phyloP scores from a whole-genome alignment of 2,329 filamentous ascomycete species.

The Colletotrichum sp. region DNA sequence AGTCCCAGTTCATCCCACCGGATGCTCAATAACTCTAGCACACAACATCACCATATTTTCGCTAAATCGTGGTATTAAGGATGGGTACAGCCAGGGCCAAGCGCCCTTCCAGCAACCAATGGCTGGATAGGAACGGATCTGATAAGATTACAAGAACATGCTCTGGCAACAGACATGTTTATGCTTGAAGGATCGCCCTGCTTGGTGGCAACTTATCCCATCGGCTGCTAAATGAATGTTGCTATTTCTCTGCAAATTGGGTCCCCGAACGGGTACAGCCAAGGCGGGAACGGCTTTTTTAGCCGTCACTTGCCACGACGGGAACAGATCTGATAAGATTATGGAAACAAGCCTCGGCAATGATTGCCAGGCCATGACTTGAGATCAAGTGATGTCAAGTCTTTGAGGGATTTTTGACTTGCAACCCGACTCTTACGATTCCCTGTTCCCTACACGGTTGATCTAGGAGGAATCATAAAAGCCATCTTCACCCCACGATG shows the following conservation, averaged over 20 bases:
- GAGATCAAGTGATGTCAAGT: not conserved
- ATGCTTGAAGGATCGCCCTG: not conserved
- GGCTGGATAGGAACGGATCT: not conserved
- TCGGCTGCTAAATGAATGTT: not conserved
- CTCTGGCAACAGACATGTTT: not conserved
- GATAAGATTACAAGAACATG: not conserved
- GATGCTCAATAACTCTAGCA: not conserved
- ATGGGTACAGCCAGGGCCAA: not conserved
- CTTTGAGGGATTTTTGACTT: not conserved
- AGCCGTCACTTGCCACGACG: not conserved
- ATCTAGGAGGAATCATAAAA: not conserved
- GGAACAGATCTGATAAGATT: not conserved
- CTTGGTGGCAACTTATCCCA: not conserved
- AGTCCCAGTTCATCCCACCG: not conserved
- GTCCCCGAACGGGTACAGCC: not conserved
- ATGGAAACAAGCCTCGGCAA: not conserved
- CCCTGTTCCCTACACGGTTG: no score
- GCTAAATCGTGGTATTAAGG: not conserved
- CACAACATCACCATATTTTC: not conserved
- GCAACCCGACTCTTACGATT: no score
- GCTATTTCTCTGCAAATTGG: not conserved
- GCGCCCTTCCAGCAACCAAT: not conserved
- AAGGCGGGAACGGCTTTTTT: not conserved
- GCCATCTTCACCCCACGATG: not conserved
- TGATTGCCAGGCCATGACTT: not conserved